Evolutionary conservation across 2,329 filamentous ascomycete genomes (phyloP), one percentile per base, ranked within the genome.

Genomic region (Ophioceras dolichostomum): DNA sequence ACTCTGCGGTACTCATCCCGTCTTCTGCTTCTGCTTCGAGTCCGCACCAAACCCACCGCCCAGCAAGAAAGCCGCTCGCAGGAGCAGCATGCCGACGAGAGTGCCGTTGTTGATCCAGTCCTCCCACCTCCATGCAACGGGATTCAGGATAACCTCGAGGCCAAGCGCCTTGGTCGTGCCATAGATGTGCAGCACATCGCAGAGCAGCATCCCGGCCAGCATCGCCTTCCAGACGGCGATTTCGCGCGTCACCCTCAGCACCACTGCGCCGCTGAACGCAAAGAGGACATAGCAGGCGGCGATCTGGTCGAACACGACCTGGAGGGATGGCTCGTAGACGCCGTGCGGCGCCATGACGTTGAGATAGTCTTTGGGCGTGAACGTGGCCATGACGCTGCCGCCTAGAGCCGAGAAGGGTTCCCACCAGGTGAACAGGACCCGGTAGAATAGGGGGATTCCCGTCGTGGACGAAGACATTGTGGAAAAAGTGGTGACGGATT

Each of bases 61-160:
- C 32, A 52, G 22, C 43, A 62, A 41, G 40, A 64, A 62, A 3
- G 46, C 51, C 13, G 50, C n/a, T 34, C 60, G 53, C 42, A 60
- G 39, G 5, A 45, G 32, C 29, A 53, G 45, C 2, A 57, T 55
- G 26, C 48, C 45, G 31, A 51, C 47, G 19, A 60, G 47, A 37
- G 53, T 50, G 18, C 45, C 41, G 40, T 60, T 47, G 13, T 59
- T 59, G 22, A 61, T 44, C 49, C 51, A 56, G 40, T 64, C 61
- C 43, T 58, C 52, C 14, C 40, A 34, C 16, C 49, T 51, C 61
- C 59, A 64, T 2, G 34, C 29, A 37, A 39, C 18, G 5, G 53
- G 44, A 21, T 45, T 44, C 10, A 50, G 31, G 20, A 53, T 46
- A 10, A 43, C 43, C 18, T 43, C 44, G 5, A 49, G 44, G 4